Evolutionary conservation across 768 basidiomycete genomes (phyloP), one percentile per base, ranked within the genome.

Genomic region (Russula ochroleuca): DNA sequence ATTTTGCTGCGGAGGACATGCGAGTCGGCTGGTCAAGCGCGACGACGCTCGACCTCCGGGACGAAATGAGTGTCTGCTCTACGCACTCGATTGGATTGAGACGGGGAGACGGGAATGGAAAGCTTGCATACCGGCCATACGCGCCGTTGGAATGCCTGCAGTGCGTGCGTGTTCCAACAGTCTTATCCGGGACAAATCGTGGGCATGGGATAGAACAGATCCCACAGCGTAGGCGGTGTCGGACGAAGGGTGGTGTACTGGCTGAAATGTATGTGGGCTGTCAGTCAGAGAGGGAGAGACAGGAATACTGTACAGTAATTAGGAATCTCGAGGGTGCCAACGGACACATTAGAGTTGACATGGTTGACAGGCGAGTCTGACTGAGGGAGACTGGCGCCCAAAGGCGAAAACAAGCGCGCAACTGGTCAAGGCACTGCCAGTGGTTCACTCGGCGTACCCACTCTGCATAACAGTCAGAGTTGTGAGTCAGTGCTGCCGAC

Each of bases 121-220:
- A 66, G 40, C 60, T 52, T 17, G 57, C 43, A 87, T 5, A 95
- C 85, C 95, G 83, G 3, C 91, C 91, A 69, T 85, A 83, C 1
- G 75, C 76, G 72, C 98, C 95, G 1, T 94, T 76, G 68, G 97
- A 91, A 72, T 97, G 86, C 19, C 92, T 79, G 0, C 94, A 94
- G 59, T 83, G 81, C 1, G 83, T 79, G 37, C 75, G 74, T 25
- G 94, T 71, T 15, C 84, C 84, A 14, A 83, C 85, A 0, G 83
- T 87, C 25, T 78, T 82, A 38, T 71, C 63, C 28, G 28, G 10
- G 85, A 87, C 90, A 87, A 92, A 70, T 88, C 85, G 67, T 28
- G 28, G 28, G 28, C 28, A 28, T 28, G 28, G 28, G 28, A 28
- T 28, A 5, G 28, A 28, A 28, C 2, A 28, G 28, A 28, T 28